Base-by-base conservation (phyloP, 2,329 filamentous ascomycete species). In the Colletotrichum brevisporum region DNA sequence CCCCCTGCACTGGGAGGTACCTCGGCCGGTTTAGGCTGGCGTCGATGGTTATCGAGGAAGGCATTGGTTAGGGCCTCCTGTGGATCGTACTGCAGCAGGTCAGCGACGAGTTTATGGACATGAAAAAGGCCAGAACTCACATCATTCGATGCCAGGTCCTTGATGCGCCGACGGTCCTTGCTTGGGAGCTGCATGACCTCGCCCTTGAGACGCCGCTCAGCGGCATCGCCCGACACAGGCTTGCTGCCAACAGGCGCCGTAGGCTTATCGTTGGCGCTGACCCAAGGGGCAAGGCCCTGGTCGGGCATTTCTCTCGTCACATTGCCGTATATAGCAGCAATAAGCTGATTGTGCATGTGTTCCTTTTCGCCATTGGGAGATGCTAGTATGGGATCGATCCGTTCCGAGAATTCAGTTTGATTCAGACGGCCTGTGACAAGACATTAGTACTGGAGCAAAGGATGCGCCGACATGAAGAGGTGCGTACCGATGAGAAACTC, bases 111-210 rank as follows among this genome's bases (percentile, higher is more conserved):
- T 10, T 43, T 41, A 27, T 6, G 52, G 21, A 24, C 13, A 26
- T 6, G 21, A 45, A 45, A 26, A 67, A 50, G 45, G 51, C 31
- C 27, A 63, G n/a, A 43, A 43, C 41, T 43, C 16, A 43, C 41
- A 43, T 43, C 41, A 43, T 43, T 43, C 26, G 86, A 84, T 24
- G 80, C 81, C 41, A 92, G 78, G 71, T 92, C 90, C 74, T 92
- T 92, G 74, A 92, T 88, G 67, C 90, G 85, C 79, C 90, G 83
- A 71, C 90, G 84, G 75, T 92, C 90, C 73, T 89, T 84, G 66
- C 84, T 88, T n/a, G 89, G 90, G 52, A 92, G 83, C 75, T 90
- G 88, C 90, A 92, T 92, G 69, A 92, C 89, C 75, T 92, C 89
- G 73, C 86, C 88, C 81, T 92, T 92, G 56, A 92, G 78, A 73